These are phyloP conservation scores for Inonotus hispidus DNA, from an alignment of 1,284 basidiomycete species.

Conservation along the genomic window DNA sequence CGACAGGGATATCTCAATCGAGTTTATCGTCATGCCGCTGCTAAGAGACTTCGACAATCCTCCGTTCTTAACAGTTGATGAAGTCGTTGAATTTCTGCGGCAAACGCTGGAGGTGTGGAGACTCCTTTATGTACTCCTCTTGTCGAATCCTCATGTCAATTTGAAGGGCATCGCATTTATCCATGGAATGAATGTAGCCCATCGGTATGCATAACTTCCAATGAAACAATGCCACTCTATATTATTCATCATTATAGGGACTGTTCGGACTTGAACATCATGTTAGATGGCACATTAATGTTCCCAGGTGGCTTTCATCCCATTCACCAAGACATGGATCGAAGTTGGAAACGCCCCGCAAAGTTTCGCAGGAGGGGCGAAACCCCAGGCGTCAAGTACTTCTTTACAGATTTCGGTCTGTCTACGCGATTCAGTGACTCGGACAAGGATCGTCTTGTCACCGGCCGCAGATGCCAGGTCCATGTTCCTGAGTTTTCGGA, in stretches of 20 bases:
- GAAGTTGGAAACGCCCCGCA: neutral
- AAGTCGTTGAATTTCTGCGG: constrained; percentile 18
- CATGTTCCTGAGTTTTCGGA: neutral
- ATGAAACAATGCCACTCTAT: neutral
- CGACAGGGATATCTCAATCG: neutral
- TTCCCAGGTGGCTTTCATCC: constrained; percentile 28
- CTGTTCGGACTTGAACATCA: constrained; percentile 25
- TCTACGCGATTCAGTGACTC: constrained; percentile 2
- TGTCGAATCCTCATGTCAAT: neutral
- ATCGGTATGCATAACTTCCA: too few species aligned
- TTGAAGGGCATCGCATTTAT: constrained; percentile 7
- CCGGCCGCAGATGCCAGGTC: neutral
- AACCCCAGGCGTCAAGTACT: constrained; percentile 9
- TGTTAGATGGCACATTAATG: constrained; percentile 27
- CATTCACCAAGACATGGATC: neutral
- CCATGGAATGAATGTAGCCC: constrained; percentile 4
- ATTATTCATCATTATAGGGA: constrained; percentile 20
- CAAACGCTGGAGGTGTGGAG: constrained; percentile 19
- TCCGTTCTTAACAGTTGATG: constrained; percentile 15
- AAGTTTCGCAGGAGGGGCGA: constrained; percentile 8
- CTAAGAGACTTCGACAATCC: constrained; percentile 13
- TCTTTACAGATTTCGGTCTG: constrained; percentile 18
- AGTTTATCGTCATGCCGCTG: constrained; percentile 18
- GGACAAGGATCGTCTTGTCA: neutral
- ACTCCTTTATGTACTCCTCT: constrained; percentile 5